Base-by-base conservation (phyloP, 495 filamentous ascomycete species). In the Pyrenopolyporus hunteri region DNA sequence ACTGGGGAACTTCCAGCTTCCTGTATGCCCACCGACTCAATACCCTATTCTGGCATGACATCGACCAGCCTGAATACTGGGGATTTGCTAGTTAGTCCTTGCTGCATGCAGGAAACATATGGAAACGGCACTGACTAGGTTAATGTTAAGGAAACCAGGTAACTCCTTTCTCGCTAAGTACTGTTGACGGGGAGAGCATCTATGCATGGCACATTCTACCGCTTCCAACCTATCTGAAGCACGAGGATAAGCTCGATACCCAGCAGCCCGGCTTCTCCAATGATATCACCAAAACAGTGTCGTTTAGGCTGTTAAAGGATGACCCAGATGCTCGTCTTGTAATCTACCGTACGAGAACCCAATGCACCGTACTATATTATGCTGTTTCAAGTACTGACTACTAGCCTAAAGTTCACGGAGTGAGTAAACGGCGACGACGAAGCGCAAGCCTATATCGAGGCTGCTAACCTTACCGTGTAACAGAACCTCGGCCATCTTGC, bases 21-120 rank as follows among this genome's bases (percentile, higher is more conserved):
- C 71, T 97, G 11, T 97, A 95, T 73, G 85, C 84, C 10, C 86
- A 95, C 69, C 86, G 86, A 35, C 49, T 93, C 53, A 84, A 91
- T 59, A 86, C 87, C 0, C 70, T 81, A 9, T 82, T 82, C 63
- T 91, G 85, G 83, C 76, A 87, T 46, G 80, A 94, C 68, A 48
- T 89, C 29, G 85, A 91, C 58, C 74, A 83, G 23, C 87, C 90
- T 0, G 88, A 94, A 64, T 75, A 83, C 31, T 95, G 91, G 78
- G 92, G 92, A 0, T 96, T 94, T 68, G 78, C 89, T 37, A 90
- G 90, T 93, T 71, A 59, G 85, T 74, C 44, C 20, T 11, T 11
- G 23, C 8, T 44, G 37, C 7, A 8, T 3, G 17, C 20, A 1
- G 10, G 16, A 14, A 13, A 26, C 0, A 8, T 60, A 29, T 29